Evolutionary conservation across 371 early-diverging fungal genomes (phyloP).

Genomic region (Rhizomucor miehei): DNA sequence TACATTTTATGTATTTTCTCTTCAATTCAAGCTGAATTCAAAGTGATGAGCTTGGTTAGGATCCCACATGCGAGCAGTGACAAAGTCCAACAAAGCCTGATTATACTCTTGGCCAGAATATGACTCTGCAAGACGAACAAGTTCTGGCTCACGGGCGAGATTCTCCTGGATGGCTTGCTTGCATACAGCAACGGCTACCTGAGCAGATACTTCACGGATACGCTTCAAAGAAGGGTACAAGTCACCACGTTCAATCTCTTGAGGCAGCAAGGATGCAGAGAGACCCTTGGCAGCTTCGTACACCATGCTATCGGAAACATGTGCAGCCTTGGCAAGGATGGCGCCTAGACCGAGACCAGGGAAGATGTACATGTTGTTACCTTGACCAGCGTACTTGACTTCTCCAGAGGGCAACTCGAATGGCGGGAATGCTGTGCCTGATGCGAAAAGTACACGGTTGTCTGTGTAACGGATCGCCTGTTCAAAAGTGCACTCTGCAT

Average conservation of each 20-base stretch:
- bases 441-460: conserved; percentile 90
- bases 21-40: not conserved
- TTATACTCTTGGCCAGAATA: conserved; percentile 1
- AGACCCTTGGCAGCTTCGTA: conserved; percentile 78
- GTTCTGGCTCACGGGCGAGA: conserved; percentile 26
- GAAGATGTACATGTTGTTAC: conserved; percentile 92
- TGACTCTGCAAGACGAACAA: not conserved
- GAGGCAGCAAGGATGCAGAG: conserved; percentile 66
- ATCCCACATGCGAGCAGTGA: conserved; percentile 16
- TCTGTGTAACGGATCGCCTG: conserved; percentile 81
- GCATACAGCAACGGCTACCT: conserved; percentile 77
- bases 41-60: conserved; percentile 12
- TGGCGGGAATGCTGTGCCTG: conserved; percentile 90
- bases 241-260: conserved; percentile 64
- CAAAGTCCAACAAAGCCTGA: conserved; percentile 7
- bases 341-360: conserved; percentile 90
- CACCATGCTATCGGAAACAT: conserved; percentile 80
- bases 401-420: conserved; percentile 72
- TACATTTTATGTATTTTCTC: not conserved
- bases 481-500: conserved; percentile 92
- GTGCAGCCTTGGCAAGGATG: conserved; percentile 62
- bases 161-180: conserved; percentile 65
- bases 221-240: conserved; percentile 83
- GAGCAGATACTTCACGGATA: conserved; percentile 77
- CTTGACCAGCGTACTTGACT: conserved; percentile 50